Conservation (phyloP, 768 basidiomycete species). For the Leccinum pellstonianum region DNA sequence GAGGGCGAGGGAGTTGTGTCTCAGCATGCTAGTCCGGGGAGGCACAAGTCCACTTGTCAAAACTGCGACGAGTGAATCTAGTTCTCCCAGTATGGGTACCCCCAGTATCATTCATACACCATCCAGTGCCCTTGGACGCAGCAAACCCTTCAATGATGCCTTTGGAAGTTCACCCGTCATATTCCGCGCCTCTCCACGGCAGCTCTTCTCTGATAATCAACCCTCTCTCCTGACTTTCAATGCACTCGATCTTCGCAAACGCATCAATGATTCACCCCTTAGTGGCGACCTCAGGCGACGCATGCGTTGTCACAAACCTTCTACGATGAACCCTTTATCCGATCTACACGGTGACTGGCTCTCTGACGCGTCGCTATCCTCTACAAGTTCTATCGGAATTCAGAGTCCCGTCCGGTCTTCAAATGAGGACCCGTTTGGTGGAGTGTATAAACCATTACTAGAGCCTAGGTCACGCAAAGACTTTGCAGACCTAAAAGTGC, state of each 20-base stretch:
- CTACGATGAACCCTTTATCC: conserved; percentile 27
- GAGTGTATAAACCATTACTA: conserved; percentile 16
- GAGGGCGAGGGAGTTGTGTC: conserved; percentile 57
- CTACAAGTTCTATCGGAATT: conserved; percentile 18
- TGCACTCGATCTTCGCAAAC: conserved; percentile 35
- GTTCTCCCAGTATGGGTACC: conserved; percentile 31
- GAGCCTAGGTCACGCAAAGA: conserved; percentile 12
- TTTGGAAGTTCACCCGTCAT: conserved; percentile 37
- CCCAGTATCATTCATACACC: conserved; percentile 33
- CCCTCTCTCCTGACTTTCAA: conserved; percentile 33
- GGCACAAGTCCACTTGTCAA: conserved; percentile 49
- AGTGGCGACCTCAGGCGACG: conserved; percentile 32
- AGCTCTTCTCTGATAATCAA: conserved; percentile 37
- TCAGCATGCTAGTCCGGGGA: conserved; percentile 61
- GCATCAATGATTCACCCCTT: conserved; percentile 50
- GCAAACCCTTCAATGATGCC: conserved; percentile 29
- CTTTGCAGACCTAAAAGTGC: conserved; percentile 11
- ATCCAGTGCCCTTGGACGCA: conserved; percentile 24
- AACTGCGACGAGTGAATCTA: conserved; percentile 26
- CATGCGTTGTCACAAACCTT: conserved; percentile 27
- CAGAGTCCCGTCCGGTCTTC: conserved; percentile 30
- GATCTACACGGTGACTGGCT: conserved; percentile 30
- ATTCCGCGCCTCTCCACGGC: conserved; percentile 43
- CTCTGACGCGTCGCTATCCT: conserved; percentile 32
- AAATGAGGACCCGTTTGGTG: conserved; percentile 47